Conservation (phyloP, 208 protist species). For the Trypanosoma theileri region DNA sequence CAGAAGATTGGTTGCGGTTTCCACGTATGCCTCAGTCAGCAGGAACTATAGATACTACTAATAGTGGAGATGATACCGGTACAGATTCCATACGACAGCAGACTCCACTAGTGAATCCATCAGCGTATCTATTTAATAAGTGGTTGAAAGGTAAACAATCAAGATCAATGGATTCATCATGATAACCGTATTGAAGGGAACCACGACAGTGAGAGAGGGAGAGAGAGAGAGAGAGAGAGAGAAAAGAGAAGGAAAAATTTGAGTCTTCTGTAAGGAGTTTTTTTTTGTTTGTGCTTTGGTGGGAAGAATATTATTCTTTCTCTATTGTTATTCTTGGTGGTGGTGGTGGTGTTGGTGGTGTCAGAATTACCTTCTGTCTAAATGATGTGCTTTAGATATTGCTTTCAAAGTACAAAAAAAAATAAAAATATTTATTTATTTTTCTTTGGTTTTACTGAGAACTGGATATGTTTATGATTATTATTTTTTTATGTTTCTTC, state of each 20-base stretch:
- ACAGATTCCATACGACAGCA: constrained; percentile 18
- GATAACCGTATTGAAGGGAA: neutral
- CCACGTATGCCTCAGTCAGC: constrained; percentile 28
- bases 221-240: neutral
- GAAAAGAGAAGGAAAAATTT: neutral
- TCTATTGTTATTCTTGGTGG: neutral
- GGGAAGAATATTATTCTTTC: constrained; percentile 14
- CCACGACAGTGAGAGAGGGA: neutral
- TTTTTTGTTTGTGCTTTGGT: neutral
- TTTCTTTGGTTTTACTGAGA: neutral
- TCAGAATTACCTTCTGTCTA: no score
- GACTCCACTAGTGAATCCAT: constrained; percentile 28
- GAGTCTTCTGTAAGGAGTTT: neutral
- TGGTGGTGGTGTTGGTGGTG: no score
- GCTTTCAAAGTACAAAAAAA: no score
- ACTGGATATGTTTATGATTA: neutral
- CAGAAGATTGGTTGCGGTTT: constrained; percentile 31
- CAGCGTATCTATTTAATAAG: constrained; percentile 44
- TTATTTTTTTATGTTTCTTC: constrained; percentile 11
- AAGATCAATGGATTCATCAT: constrained; percentile 8
- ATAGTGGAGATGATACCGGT: constrained; percentile 4
- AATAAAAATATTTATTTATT: neutral
- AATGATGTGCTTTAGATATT: no score
- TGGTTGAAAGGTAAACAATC: constrained; percentile 37
- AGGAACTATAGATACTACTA: neutral